Evolutionary conservation across 2,329 filamentous ascomycete genomes (phyloP), one percentile per base, ranked within the genome.

Genomic region (Ceratocystis albifundus): DNA sequence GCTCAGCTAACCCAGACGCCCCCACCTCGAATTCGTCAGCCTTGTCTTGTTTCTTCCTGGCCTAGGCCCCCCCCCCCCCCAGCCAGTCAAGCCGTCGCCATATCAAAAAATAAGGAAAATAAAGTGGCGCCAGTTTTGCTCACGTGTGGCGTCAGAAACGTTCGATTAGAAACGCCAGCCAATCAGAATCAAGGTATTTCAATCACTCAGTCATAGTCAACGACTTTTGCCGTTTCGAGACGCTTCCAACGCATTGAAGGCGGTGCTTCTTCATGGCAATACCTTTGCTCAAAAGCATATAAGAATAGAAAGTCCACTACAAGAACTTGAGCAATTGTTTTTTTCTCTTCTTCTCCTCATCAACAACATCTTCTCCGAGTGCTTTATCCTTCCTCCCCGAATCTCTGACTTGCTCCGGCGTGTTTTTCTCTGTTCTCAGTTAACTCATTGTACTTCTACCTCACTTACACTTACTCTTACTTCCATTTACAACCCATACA

Each of bases 131-230:
- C 50, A 67, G 44, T 63, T 25, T 25, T 7, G 25, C n/a, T 53
- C 62, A 30, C 20, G n/a, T 63, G 36, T 64, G 41, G 6, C 41
- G 25, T 44, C 53, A 32, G 36, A 30, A 65, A 55, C 46, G 63
- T 50, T 62, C 28, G 62, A 65, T 50, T 15, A 46, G 22, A 41
- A 65, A 25, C 64, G 64, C 28, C 50, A 41, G 25, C 66, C 66
- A 68, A 68, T 68, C 66, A 68, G 17, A 68, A 25, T 10, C n/a
- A 32, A 64, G 36, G 66, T 68, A 68, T 68, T 68, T 68, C 59
- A 64, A 67, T 65, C 55, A 65, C 59, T 63, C 64, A 68, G 55
- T 48, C 66, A 68, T 63, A 44, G 48, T 25, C 59, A 67, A 61
- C 28, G 12, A 22, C 22, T 15, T 41, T 66, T 68, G 36, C 66